These are phyloP conservation scores for Boletus patriciae DNA, from an alignment of 768 basidiomycete genomes.

Conservation along the genomic window DNA sequence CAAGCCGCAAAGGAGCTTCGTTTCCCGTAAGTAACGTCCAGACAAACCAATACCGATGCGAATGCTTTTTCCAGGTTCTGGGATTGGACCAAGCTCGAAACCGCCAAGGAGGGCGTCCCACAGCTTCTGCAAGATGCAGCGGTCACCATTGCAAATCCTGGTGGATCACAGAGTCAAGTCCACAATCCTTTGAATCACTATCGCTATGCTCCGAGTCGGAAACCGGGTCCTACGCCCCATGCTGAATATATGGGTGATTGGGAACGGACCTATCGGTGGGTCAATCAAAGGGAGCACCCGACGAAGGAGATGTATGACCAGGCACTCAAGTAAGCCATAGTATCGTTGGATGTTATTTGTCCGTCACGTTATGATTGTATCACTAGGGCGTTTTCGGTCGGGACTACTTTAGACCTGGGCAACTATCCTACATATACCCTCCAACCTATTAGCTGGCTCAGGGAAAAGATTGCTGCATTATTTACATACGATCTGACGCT, in stretches of 20 bases:
- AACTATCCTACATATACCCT: not conserved
- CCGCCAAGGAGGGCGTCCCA: slow-evolving; percentile 5
- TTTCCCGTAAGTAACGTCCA: slow-evolving; percentile 13
- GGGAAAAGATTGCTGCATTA: slow-evolving; percentile 11
- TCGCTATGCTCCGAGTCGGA: not conserved
- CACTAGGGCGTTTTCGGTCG: slow-evolving; percentile 5
- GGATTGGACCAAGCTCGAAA: slow-evolving; percentile 16
- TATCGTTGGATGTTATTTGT: no score
- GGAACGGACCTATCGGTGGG: slow-evolving; percentile 20
- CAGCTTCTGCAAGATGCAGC: not conserved
- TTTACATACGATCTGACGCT: slow-evolving; percentile 19
- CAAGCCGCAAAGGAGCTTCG: slow-evolving; percentile 14
- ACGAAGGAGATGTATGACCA: slow-evolving; percentile 10
- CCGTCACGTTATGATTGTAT: not conserved
- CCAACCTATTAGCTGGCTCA: slow-evolving; percentile 16
- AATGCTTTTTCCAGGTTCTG: slow-evolving; percentile 10
- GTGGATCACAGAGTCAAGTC: not conserved
- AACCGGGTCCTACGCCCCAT: not conserved
- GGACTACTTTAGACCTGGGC: not conserved
- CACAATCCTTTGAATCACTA: slow-evolving; percentile 19
- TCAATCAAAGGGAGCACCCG: not conserved
- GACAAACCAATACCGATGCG: not conserved
- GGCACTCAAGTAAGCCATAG: slow-evolving; percentile 11
- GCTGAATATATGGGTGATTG: slow-evolving; percentile 8
- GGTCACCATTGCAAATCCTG: not conserved